These are phyloP conservation scores for Naganishia randhawae DNA, from an alignment of 768 basidiomycete species.

Conservation along the genomic window DNA sequence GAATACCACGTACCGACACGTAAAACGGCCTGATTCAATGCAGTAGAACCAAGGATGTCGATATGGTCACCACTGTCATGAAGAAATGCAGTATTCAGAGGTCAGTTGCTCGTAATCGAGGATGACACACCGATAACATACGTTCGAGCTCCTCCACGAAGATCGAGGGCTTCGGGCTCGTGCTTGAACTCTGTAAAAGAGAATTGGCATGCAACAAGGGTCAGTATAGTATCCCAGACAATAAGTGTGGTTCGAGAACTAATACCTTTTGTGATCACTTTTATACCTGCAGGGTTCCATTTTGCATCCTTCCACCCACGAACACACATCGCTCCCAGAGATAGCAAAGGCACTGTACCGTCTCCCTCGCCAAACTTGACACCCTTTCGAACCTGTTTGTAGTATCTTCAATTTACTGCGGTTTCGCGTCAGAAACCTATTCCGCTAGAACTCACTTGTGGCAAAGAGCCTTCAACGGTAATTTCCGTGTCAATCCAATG, in stretches of 20 bases:
- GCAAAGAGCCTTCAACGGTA: slow-evolving; percentile 58
- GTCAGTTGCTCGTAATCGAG: background rate
- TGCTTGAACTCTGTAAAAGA: slow-evolving; percentile 56
- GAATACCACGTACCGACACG: slow-evolving; percentile 59
- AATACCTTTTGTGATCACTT: slow-evolving; percentile 60
- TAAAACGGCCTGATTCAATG: slow-evolving; percentile 82
- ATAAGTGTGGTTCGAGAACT: background rate
- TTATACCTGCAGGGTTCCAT: slow-evolving; percentile 91
- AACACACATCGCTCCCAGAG: slow-evolving; percentile 83
- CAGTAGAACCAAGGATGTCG: slow-evolving; percentile 72
- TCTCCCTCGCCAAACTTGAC: slow-evolving; percentile 94
- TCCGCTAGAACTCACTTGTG: slow-evolving; percentile 32
- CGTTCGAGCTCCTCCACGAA: slow-evolving; percentile 87
- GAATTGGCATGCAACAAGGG: background rate
- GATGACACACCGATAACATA: slow-evolving; percentile 28
- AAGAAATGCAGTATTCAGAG: background rate
- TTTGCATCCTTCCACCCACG: slow-evolving; percentile 84
- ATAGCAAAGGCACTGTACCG: slow-evolving; percentile 61
- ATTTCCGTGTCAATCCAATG: slow-evolving; percentile 85
- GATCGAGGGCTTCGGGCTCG: slow-evolving; percentile 66
- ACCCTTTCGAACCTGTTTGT: slow-evolving; percentile 64
- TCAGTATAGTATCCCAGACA: background rate
- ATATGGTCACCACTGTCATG: slow-evolving; percentile 63
- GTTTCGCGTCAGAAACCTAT: no score
- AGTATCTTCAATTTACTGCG: background rate